Evolutionary conservation across 192 early-diverging fungal genomes (phyloP).

Genomic region (Obelidium mucronatum): DNA sequence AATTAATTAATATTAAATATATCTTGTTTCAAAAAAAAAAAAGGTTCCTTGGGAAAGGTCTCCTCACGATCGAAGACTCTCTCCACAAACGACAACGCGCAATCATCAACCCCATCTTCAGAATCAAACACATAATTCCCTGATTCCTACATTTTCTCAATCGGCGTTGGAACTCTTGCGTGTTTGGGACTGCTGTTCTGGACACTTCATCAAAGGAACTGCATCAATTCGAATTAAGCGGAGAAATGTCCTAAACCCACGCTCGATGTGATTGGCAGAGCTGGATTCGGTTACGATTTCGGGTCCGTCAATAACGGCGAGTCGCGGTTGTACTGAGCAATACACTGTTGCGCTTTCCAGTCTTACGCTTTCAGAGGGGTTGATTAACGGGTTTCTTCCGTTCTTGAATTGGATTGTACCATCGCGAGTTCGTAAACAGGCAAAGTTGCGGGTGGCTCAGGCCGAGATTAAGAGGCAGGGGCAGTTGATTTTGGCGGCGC

Average conservation of each 20-base stretch:
- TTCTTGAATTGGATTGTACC: slow-evolving; percentile 15
- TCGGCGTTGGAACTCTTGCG: neutral
- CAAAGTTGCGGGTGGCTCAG: neutral
- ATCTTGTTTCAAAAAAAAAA: neutral
- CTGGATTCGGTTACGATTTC: slow-evolving; percentile 31
- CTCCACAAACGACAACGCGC: slow-evolving; percentile 30
- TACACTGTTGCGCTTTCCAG: neutral
- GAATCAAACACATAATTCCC: slow-evolving; percentile 4
- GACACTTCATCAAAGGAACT: too few species aligned
- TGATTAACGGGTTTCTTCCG: neutral
- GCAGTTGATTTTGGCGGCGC: neutral
- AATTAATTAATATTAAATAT: neutral
- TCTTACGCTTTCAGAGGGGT: neutral
- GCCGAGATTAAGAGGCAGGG: neutral
- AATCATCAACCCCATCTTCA: slow-evolving; percentile 24
- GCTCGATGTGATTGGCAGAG: slow-evolving; percentile 27
- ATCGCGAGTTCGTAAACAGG: neutral
- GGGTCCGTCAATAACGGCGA: neutral
- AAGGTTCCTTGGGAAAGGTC: slow-evolving; percentile 18
- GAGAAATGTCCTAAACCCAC: slow-evolving; percentile 33
- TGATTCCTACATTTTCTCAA: slow-evolving; percentile 11
- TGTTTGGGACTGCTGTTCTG: neutral
- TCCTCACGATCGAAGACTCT: neutral
- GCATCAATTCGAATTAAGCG: too few species aligned
- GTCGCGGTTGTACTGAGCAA: neutral